These are phyloP conservation scores for Agastache rugosa DNA, from an alignment of 257 asterid genomes.

Conservation along the genomic window DNA sequence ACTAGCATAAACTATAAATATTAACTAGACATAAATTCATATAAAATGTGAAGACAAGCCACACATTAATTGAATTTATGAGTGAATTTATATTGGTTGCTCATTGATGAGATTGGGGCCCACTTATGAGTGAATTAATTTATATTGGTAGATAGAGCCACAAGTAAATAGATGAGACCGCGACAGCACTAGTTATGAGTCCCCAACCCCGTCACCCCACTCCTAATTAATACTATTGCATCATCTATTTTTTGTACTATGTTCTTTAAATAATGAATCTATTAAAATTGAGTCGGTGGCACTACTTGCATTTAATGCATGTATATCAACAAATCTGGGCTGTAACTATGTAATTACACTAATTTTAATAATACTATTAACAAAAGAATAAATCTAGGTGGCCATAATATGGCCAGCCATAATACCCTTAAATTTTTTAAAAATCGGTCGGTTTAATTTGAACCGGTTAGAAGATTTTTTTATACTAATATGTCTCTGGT, in stretches of 20 bases:
- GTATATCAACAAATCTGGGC: neutral
- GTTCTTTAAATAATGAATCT: neutral
- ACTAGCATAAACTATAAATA: no score
- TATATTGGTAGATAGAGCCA: neutral
- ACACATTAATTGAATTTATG: no score
- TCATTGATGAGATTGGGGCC: neutral
- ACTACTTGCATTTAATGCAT: neutral
- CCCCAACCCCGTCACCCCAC: neutral
- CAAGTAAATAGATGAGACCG: neutral
- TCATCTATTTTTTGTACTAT: neutral
- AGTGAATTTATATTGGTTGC: no score
- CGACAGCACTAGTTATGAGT: neutral
- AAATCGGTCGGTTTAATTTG: no score
- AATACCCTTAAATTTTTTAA: no score
- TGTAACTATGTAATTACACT: neutral
- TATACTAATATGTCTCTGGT: no score
- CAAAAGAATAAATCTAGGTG: no score
- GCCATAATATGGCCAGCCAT: no score
- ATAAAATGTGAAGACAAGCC: no score
- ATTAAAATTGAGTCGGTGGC: neutral
- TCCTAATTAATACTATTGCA: neutral
- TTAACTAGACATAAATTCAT: no score
- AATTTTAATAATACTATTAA: neutral
- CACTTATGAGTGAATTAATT: neutral
- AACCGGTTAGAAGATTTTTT: no score